Percentiles rank a stretch among this genome's conserved stretches.
These are phyloP conservation scores for Puccinellia tenuiflora DNA, from an alignment of 176 grass and related monocot genomes.

Conservation along the genomic window DNA sequence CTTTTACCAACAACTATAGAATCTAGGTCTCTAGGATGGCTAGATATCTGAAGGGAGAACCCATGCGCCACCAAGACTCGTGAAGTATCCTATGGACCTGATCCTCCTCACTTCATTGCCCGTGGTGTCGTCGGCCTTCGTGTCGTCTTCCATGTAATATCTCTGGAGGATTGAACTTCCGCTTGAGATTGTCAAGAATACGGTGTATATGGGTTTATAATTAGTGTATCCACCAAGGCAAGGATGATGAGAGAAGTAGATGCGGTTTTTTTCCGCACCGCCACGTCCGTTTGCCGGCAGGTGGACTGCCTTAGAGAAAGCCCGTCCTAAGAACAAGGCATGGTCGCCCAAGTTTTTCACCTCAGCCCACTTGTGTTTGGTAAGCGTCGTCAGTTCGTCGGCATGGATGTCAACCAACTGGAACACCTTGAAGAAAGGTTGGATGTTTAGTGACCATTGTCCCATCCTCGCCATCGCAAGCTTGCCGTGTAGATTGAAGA, in stretches of 20 bases:
- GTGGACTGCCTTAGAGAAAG: not conserved
- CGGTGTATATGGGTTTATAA: too few species aligned
- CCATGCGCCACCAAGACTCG: too few species aligned
- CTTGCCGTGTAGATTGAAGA: not conserved
- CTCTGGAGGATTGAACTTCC: too few species aligned
- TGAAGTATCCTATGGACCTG: too few species aligned
- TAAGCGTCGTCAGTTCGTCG: too few species aligned
- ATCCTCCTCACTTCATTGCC: not conserved
- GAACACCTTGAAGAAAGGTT: not conserved
- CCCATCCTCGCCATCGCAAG: not conserved
- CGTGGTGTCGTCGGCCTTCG: not conserved
- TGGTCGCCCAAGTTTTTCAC: not conserved
- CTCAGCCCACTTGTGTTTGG: not conserved
- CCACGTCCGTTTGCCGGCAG: not conserved
- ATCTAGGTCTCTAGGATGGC: too few species aligned
- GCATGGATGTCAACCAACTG: not conserved
- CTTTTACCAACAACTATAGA: too few species aligned
- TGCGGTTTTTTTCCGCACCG: not conserved
- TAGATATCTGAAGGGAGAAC: too few species aligned
- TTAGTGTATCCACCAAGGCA: too few species aligned
- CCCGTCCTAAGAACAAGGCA: not conserved
- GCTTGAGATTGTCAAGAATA: not conserved
- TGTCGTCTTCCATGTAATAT: not conserved
- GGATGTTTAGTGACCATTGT: not conserved
- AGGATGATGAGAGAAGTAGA: not conserved